phyloP scores from a whole-genome alignment of 73 alveolate genomes.

The Paramecium biaurelia region DNA sequence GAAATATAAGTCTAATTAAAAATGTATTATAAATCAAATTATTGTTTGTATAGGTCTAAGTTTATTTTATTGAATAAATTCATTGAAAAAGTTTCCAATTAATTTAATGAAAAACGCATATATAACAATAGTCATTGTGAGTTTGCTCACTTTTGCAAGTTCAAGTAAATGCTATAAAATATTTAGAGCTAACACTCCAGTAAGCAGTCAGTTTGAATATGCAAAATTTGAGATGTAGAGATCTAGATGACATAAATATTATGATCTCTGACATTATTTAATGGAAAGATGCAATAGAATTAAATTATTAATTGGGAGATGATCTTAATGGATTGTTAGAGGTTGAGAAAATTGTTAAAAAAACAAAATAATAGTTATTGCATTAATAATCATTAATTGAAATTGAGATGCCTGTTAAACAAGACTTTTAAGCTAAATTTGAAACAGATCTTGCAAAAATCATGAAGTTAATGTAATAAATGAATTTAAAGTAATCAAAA shows the following conservation, averaged over 20 bases:
- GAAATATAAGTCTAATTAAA: background rate
- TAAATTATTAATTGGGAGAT: background rate
- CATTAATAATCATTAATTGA: background rate
- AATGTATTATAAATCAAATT: background rate
- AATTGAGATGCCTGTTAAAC: background rate
- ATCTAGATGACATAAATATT: background rate
- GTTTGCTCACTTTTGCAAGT: background rate
- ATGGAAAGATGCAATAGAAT: background rate
- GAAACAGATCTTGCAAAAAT: background rate
- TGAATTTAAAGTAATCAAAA: background rate
- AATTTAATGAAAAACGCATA: slow-evolving; percentile 7
- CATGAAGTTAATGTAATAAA: slow-evolving; percentile 6
- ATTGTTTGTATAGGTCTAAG: background rate
- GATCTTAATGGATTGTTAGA: background rate
- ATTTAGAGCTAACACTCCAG: slow-evolving; percentile 18
- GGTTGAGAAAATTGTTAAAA: background rate
- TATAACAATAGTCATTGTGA: background rate
- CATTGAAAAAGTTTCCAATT: background rate
- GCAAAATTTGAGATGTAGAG: background rate
- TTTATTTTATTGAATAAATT: background rate
- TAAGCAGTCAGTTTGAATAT: background rate
- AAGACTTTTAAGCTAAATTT: background rate
- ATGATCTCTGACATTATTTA: background rate
- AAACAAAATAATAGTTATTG: background rate
- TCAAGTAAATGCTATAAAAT: background rate